Evolutionary conservation across 2,329 filamentous ascomycete species (phyloP).

Genomic region (Trichoderma sp.): DNA sequence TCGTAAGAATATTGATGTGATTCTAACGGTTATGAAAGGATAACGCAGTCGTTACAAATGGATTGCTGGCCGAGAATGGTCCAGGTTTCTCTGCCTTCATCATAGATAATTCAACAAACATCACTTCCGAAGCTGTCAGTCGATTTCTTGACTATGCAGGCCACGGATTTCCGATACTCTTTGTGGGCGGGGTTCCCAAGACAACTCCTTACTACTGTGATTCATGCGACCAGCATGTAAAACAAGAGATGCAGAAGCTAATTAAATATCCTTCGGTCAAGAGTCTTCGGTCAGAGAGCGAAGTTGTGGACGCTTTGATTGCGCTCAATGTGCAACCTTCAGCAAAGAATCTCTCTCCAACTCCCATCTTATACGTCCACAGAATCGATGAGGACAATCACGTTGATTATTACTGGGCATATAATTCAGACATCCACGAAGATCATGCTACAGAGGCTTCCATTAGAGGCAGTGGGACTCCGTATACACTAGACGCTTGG

Average conservation of each 20-base stretch:
- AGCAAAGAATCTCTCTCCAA: neutral
- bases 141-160: neutral
- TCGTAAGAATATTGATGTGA: neutral
- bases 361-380: neutral
- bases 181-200: neutral
- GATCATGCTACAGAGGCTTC: neutral
- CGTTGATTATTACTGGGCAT: constrained; percentile 1
- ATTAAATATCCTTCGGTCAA: neutral
- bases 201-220: constrained; percentile 7
- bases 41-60: neutral
- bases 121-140: neutral
- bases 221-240: neutral
- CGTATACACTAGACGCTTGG: neutral
- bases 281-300: neutral
- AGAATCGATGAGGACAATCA: neutral
- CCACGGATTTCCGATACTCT: neutral
- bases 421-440: constrained; percentile 5
- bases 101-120: constrained; percentile 5
- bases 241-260: neutral
- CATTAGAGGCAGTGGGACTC: neutral
- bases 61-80: neutral
- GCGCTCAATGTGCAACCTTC: neutral
- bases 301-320: neutral
- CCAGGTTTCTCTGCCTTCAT: constrained; percentile 6
- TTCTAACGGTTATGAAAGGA: neutral